phyloP scores from a whole-genome alignment of 441 rosid species.

The Jatropha podagrica region DNA sequence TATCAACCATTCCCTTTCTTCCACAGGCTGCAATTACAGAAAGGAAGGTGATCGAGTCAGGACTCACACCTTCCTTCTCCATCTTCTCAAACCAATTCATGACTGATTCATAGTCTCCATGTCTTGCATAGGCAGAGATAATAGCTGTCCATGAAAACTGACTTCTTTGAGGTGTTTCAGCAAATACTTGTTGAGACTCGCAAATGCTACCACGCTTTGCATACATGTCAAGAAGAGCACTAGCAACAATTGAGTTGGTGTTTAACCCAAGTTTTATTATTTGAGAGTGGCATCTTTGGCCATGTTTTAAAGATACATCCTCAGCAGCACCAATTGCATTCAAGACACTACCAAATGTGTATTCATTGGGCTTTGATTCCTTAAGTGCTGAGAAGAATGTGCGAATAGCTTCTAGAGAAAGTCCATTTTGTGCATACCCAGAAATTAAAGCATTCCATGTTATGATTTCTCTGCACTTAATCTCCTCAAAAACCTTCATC shows the following conservation, averaged over 20 bases:
- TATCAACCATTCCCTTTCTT: slow-evolving; percentile 74
- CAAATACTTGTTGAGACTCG: slow-evolving; percentile 65
- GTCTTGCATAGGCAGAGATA: slow-evolving; percentile 80
- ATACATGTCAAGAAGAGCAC: slow-evolving; percentile 89
- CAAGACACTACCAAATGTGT: slow-evolving; percentile 88
- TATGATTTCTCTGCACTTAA: slow-evolving; percentile 47
- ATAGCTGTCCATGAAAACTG: slow-evolving; percentile 82
- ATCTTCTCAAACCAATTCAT: slow-evolving; percentile 61
- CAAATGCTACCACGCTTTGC: slow-evolving; percentile 85
- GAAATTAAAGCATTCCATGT: slow-evolving; percentile 91
- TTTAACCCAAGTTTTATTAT: slow-evolving; percentile 61
- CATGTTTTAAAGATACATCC: slow-evolving; percentile 69
- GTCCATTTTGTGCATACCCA: slow-evolving; percentile 71
- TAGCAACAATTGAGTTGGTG: slow-evolving; percentile 57
- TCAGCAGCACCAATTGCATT: slow-evolving; percentile 75
- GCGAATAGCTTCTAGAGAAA: slow-evolving; percentile 51
- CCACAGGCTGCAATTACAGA: slow-evolving; percentile 83
- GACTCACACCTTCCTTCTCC: slow-evolving; percentile 53
- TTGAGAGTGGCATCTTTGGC: slow-evolving; percentile 70
- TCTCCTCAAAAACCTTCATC: slow-evolving; percentile 60
- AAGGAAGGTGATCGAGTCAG: slow-evolving; percentile 81
- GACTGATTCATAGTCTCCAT: slow-evolving; percentile 74
- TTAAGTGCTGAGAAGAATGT: slow-evolving; percentile 39
- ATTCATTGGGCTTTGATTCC: slow-evolving; percentile 62
- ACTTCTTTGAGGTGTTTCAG: slow-evolving; percentile 48